phyloP scores from a whole-genome alignment of 148 eudicot species.

The Vaccinium myrtillus region DNA sequence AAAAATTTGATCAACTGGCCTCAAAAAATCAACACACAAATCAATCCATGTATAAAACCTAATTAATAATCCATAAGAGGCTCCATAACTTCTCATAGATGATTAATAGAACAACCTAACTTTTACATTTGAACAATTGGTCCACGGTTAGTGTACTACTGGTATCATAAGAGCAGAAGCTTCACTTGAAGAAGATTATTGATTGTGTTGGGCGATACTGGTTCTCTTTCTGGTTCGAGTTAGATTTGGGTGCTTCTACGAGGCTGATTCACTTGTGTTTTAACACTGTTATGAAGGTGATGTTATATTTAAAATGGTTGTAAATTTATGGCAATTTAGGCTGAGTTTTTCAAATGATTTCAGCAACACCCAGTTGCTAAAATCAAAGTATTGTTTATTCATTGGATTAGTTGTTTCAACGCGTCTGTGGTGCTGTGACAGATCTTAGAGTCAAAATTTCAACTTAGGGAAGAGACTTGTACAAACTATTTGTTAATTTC shows the following conservation, averaged over 20 bases:
- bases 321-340: not conserved
- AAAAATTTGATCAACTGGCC: too few species aligned
- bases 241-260: not conserved
- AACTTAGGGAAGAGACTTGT: not conserved
- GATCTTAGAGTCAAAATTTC: conserved; percentile 5
- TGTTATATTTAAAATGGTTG: not conserved
- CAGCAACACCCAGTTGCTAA: not conserved
- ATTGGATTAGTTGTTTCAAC: not conserved
- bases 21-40: too few species aligned
- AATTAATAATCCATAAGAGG: too few species aligned
- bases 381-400: not conserved
- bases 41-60: too few species aligned
- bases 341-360: not conserved
- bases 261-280: not conserved
- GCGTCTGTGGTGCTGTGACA: not conserved
- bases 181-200: not conserved
- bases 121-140: too few species aligned
- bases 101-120: too few species aligned
- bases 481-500: not conserved
- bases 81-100: too few species aligned
- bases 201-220: not conserved
- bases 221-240: not conserved
- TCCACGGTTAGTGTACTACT: not conserved
- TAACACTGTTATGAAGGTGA: not conserved
- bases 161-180: not conserved